Evolutionary conservation across 148 eudicot species (phyloP).

Genomic region (Vaccinium myrtillus): DNA sequence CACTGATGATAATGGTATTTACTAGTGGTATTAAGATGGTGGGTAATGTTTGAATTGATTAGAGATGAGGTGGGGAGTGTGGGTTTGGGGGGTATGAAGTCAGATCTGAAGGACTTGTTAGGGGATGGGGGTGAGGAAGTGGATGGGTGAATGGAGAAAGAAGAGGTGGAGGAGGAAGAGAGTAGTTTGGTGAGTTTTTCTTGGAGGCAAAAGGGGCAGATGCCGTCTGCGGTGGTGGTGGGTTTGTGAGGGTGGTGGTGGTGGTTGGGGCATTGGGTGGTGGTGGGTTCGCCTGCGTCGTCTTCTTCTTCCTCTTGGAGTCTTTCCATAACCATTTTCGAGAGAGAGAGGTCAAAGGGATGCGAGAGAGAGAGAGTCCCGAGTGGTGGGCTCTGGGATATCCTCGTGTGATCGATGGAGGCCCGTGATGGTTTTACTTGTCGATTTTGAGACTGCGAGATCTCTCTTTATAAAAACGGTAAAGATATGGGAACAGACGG

Average conservation of each 20-base stretch:
- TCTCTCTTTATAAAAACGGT: no score
- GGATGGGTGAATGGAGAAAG: conserved; percentile 18
- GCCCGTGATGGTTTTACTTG: no score
- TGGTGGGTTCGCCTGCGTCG: conserved; percentile 37
- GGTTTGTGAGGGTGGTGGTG: conserved; percentile 41
- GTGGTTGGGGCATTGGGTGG: conserved; percentile 43
- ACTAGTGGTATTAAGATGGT: neutral
- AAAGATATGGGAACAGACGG: no score
- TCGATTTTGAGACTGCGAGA: no score
- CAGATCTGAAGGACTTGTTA: neutral
- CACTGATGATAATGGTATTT: neutral
- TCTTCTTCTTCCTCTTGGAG: conserved; percentile 60
- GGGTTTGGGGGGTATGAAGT: neutral
- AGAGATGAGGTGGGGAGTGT: neutral
- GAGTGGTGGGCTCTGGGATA: neutral
- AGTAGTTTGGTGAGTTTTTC: conserved; percentile 84
- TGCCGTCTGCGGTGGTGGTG: conserved; percentile 55
- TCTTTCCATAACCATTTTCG: conserved; percentile 44
- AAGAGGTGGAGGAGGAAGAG: conserved; percentile 50
- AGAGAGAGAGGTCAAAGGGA: neutral
- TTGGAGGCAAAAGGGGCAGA: conserved; percentile 86
- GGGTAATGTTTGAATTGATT: neutral
- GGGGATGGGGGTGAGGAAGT: conserved; percentile 36
- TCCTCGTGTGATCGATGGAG: no score
- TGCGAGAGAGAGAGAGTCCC: neutral